A percentile compares a stretch with the other conserved stretches of the same genome.
These are phyloP conservation scores for Trichosporon faecale DNA, from an alignment of 1,284 basidiomycete genomes.

Conservation along the genomic window DNA sequence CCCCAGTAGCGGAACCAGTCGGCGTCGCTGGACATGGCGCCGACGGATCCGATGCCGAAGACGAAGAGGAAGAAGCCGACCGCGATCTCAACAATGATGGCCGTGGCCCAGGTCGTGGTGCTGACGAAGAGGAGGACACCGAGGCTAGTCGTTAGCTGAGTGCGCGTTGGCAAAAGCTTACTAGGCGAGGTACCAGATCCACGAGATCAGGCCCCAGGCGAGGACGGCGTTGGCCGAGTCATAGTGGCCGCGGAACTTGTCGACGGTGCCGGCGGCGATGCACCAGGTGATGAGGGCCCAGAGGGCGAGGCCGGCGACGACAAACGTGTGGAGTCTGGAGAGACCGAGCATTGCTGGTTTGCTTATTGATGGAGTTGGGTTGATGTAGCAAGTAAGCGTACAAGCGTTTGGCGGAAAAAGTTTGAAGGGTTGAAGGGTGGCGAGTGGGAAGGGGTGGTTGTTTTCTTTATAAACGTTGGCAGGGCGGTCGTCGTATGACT, in stretches of 20 bases:
- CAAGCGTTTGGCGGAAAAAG: not conserved
- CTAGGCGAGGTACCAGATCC: constrained; percentile 8
- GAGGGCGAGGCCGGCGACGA: not conserved
- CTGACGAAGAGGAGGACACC: constrained; percentile 1
- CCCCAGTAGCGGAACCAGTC: not conserved
- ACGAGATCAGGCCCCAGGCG: constrained; percentile 3
- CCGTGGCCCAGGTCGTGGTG: not conserved
- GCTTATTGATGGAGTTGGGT: not conserved
- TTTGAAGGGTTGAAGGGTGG: not conserved
- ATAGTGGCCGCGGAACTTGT: not conserved
- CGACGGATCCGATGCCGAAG: not conserved
- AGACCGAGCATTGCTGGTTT: not conserved
- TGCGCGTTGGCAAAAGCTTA: not conserved
- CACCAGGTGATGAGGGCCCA: constrained; percentile 8
- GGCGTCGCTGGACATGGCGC: not conserved
- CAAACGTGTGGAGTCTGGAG: not conserved
- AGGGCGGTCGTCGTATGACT: not conserved
- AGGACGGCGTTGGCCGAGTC: constrained; percentile 4
- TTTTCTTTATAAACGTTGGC: not conserved
- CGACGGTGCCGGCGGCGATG: not conserved
- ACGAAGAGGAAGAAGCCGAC: constrained; percentile 10
- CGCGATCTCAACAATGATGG: not conserved
- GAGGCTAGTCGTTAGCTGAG: not conserved
- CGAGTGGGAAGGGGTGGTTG: not conserved
- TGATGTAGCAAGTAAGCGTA: too few species aligned